Evolutionary conservation across 2,329 filamentous ascomycete genomes (phyloP).

Genomic region (Penicillium oxalicum): DNA sequence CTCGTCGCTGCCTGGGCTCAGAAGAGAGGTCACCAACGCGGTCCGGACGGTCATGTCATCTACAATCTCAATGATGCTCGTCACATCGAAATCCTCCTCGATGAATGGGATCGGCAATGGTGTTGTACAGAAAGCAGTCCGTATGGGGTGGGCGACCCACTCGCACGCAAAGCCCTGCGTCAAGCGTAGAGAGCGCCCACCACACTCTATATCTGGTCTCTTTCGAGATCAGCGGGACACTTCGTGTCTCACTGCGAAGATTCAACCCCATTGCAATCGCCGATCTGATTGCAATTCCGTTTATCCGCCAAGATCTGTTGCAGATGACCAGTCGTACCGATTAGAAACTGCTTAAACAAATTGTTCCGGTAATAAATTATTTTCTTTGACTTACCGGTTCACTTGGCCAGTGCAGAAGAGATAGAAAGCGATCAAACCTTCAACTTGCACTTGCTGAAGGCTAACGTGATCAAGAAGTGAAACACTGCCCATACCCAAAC

Average conservation of each 20-base stretch:
- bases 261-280: conserved; percentile 41
- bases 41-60: conserved; percentile 29
- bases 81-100: conserved; percentile 34
- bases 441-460: conserved; percentile 41
- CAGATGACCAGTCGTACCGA: background rate
- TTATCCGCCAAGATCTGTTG: conserved; percentile 38
- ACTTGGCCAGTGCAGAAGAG: conserved; percentile 37
- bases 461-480: conserved; percentile 37
- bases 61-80: conserved; percentile 30
- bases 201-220: conserved; percentile 41
- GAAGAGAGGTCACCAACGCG: conserved; percentile 21
- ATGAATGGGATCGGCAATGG: conserved; percentile 37
- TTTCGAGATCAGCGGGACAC: conserved; percentile 32
- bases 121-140: conserved; percentile 37
- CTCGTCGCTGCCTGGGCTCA: conserved; percentile 6
- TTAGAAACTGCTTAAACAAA: background rate
- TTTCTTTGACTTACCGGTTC: conserved; percentile 30
- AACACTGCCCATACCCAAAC: conserved; percentile 32
- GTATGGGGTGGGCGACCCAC: conserved; percentile 40
- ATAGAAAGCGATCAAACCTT: conserved; percentile 38
- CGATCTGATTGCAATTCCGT: conserved; percentile 37
- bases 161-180: conserved; percentile 38
- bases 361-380: no score
- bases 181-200: conserved; percentile 41
- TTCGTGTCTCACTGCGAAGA: conserved; percentile 36